These are phyloP conservation scores for Metschnikowia gruessii DNA, from an alignment of 805 yeast species.

Conservation along the genomic window DNA sequence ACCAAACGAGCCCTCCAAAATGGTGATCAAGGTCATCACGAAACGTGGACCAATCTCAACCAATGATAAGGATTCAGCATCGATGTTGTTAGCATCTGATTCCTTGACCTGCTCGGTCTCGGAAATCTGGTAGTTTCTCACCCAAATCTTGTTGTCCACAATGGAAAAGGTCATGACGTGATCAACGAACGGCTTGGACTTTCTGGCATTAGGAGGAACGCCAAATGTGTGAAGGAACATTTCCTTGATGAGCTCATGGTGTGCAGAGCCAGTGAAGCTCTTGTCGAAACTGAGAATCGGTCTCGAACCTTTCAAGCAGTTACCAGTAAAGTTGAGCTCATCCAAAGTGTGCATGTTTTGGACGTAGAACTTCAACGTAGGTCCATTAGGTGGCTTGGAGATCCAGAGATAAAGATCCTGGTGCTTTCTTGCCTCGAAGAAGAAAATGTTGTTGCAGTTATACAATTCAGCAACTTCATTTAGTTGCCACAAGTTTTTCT, in stretches of 20 bases:
- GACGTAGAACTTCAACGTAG: constrained; percentile 88
- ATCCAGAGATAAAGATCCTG: constrained; percentile 93
- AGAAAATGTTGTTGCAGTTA: constrained; percentile 93
- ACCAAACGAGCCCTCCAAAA: constrained; percentile 94
- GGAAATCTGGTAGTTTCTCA: constrained; percentile 87
- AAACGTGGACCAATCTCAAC: constrained; percentile 97
- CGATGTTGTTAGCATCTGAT: constrained; percentile 38
- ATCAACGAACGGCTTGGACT: constrained; percentile 90
- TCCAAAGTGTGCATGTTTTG: constrained; percentile 96
- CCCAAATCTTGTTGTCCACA: constrained; percentile 93
- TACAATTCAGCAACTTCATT: constrained; percentile 96
- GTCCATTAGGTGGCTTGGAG: constrained; percentile 97
- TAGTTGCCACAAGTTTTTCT: constrained; percentile 80
- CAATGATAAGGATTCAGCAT: constrained; percentile 63
- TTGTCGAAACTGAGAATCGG: constrained; percentile 89
- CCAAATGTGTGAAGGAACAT: constrained; percentile 79
- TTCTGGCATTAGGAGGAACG: constrained; percentile 92
- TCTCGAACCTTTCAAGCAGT: constrained; percentile 91
- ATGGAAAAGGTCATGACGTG: constrained; percentile 92
- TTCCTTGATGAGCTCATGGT: constrained; percentile 76
- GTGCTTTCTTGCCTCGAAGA: constrained; percentile 95
- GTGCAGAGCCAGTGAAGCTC: constrained; percentile 62
- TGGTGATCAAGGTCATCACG: constrained; percentile 85
- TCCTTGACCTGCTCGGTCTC: constrained; percentile 62
- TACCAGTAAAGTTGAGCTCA: constrained; percentile 94